A percentile compares a stretch with the other conserved stretches of the same genome.
These are phyloP conservation scores for Dactylonectria macrodidyma DNA, from an alignment of 2,329 filamentous ascomycete species.

Conservation along the genomic window DNA sequence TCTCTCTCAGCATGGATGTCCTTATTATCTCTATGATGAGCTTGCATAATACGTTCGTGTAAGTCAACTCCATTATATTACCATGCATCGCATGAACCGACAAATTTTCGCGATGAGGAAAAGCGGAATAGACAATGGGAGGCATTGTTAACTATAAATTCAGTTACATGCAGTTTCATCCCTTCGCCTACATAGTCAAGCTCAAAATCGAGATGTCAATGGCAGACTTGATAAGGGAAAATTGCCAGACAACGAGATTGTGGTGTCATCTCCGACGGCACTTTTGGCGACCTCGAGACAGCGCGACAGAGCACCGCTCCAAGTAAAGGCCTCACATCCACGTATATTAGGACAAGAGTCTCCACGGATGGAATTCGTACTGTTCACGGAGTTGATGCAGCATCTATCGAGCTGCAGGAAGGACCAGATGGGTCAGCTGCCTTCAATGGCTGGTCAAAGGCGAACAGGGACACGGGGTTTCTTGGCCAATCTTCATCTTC, in stretches of 20 bases:
- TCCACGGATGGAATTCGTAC: neutral
- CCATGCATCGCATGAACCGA: too few relatives aligned
- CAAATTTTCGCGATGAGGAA: neutral
- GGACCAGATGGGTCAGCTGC: neutral
- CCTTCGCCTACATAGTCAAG: constrained; percentile 67
- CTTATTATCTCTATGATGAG: constrained; percentile 50
- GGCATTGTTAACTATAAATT: neutral
- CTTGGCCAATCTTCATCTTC: neutral
- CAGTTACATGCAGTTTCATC: constrained; percentile 65
- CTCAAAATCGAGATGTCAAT: constrained; percentile 69
- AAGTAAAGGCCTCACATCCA: too few relatives aligned
- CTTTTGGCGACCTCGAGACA: constrained; percentile 22
- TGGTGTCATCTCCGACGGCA: constrained; percentile 38
- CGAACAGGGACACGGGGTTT: neutral
- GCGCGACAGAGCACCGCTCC: too few relatives aligned
- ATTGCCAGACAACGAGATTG: constrained; percentile 47
- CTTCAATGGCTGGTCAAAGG: neutral
- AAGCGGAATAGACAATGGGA: too few relatives aligned
- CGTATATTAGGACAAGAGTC: too few relatives aligned
- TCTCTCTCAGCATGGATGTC: constrained; percentile 47
- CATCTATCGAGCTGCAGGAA: neutral
- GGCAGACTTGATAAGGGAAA: constrained; percentile 64
- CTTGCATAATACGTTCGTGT: constrained; percentile 47
- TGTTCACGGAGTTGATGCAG: neutral
- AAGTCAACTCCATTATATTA: constrained; percentile 16